These are phyloP conservation scores for Colletotrichum cordylinicola DNA, from an alignment of 2,329 filamentous ascomycete genomes.

Conservation along the genomic window DNA sequence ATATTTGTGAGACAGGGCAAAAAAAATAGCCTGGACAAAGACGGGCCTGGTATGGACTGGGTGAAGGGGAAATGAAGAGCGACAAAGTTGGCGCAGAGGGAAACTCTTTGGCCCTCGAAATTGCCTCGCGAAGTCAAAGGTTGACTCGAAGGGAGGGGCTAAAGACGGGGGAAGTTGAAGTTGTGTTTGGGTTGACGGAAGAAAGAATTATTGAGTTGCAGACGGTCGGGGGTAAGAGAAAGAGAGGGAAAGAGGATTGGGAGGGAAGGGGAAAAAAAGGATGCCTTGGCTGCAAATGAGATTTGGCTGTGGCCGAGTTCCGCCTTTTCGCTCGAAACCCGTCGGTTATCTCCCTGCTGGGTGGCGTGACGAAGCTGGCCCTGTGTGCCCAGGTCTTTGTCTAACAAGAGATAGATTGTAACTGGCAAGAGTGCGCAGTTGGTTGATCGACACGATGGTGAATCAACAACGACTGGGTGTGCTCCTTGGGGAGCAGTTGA, in stretches of 20 bases:
- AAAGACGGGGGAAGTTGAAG: not conserved
- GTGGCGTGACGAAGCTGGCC: slow-evolving; percentile 17
- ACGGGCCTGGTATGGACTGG: slow-evolving; percentile 16
- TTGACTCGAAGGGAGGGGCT: not conserved
- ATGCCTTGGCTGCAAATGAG: slow-evolving; percentile 22
- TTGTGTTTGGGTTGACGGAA: not conserved
- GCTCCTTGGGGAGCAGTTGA: not conserved
- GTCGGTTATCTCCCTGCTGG: slow-evolving; percentile 19
- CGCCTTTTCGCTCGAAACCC: slow-evolving; percentile 21
- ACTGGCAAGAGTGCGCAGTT: not conserved
- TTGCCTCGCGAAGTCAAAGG: not conserved
- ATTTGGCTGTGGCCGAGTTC: slow-evolving; percentile 19
- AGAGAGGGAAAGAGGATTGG: not conserved
- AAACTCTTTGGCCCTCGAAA: not conserved
- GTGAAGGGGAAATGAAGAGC: slow-evolving; percentile 20
- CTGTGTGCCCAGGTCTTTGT: slow-evolving; percentile 8
- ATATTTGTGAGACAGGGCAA: slow-evolving; percentile 20
- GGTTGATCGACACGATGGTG: not conserved
- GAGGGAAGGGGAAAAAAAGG: slow-evolving; percentile 8
- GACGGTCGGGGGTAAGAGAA: slow-evolving; percentile 6
- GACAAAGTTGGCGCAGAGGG: slow-evolving; percentile 10
- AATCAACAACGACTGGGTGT: not conserved
- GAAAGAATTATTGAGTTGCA: slow-evolving; percentile 3
- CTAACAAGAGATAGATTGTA: not conserved
- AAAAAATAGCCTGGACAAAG: slow-evolving; percentile 11